Conservation (phyloP, 169 alveolate species). For the Plasmodium sp. region DNA sequence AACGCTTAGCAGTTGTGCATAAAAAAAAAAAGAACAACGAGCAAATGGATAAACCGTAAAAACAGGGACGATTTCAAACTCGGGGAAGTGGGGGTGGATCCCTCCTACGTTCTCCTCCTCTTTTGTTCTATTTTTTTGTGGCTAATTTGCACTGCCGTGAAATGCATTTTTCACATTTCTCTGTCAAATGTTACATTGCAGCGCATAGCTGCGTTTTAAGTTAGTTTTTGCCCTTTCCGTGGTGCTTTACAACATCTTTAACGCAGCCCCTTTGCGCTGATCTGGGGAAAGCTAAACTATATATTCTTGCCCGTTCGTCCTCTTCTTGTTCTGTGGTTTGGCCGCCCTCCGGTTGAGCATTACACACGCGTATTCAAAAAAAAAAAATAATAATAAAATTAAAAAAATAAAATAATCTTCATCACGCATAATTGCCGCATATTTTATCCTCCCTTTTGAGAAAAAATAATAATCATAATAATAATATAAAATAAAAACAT, state of each 20-base stretch:
- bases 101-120: neutral
- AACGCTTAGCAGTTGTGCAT: neutral
- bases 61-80: neutral
- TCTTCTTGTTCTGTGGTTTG: neutral
- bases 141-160: neutral
- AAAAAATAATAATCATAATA: neutral
- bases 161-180: neutral
- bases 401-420: neutral
- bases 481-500: no score
- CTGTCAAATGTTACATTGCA: neutral
- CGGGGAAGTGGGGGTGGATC: neutral
- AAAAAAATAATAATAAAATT: neutral
- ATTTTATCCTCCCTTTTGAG: neutral
- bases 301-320: neutral
- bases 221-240: neutral
- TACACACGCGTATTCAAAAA: neutral
- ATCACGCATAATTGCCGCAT: neutral
- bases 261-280: neutral
- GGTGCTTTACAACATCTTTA: neutral
- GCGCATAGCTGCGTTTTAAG: neutral
- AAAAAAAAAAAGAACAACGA: neutral
- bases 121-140: neutral
- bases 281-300: neutral
- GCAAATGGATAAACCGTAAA: neutral
- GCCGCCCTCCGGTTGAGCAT: neutral